These are phyloP conservation scores for Boletus subparvulus DNA, from an alignment of 768 basidiomycete genomes.

Conservation along the genomic window DNA sequence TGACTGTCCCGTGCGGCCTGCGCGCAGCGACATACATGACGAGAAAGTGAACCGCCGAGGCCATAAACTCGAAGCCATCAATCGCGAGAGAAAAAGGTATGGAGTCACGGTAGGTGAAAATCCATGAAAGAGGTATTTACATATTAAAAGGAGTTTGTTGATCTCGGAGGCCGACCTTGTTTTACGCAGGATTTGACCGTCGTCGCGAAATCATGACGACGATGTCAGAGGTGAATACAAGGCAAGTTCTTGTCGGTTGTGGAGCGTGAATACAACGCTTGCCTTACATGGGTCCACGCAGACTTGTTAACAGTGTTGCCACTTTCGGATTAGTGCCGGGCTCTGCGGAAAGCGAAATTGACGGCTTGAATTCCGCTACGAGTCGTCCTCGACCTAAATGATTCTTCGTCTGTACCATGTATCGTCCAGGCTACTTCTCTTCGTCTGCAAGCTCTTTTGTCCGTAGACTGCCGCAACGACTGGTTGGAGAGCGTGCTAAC, in stretches of 20 bases:
- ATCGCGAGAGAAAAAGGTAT: slow-evolving; percentile 3
- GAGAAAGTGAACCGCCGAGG: slow-evolving; percentile 19
- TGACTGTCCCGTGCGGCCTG: slow-evolving; percentile 15
- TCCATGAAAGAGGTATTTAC: slow-evolving; percentile 18
- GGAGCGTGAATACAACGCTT: slow-evolving; percentile 24
- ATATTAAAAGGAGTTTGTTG: slow-evolving; percentile 19
- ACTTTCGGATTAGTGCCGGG: not conserved
- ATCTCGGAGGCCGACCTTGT: slow-evolving; percentile 19
- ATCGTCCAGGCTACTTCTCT: no score
- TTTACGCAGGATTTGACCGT: slow-evolving; percentile 12
- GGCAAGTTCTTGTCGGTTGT: slow-evolving; percentile 13
- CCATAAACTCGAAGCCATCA: slow-evolving; percentile 28
- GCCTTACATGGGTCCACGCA: slow-evolving; percentile 9
- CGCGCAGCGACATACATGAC: slow-evolving; percentile 15
- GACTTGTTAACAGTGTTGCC: not conserved
- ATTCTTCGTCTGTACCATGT: slow-evolving; percentile 23
- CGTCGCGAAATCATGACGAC: slow-evolving; percentile 26
- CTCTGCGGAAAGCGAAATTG: no score
- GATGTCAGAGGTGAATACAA: slow-evolving; percentile 19
- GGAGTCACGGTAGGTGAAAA: not conserved
- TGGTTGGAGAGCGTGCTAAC: not conserved
- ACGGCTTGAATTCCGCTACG: no score
- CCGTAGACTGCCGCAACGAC: slow-evolving; percentile 15
- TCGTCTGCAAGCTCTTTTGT: slow-evolving; percentile 14
- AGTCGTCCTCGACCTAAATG: no score